Evolutionary conservation across 2,329 filamentous ascomycete species (phyloP), one percentile per base, ranked within the genome.

Genomic region (Fusarium ramigenum): DNA sequence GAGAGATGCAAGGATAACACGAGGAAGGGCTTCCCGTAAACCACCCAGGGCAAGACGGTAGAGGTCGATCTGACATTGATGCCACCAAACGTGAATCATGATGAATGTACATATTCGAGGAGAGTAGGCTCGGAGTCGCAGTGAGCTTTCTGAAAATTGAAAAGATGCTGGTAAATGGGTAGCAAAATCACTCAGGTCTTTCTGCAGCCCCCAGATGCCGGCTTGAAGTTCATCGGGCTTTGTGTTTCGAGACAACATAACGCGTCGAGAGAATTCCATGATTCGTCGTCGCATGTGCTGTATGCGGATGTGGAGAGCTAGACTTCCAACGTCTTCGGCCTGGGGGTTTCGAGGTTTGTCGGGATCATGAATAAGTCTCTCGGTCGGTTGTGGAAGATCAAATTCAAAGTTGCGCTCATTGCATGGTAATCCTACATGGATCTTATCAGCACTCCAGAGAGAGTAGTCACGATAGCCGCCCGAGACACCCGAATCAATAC

Each of bases 61-160:
- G 6, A 90, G 80, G 74, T 90, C 88, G 70, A 87, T 87, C 72
- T 89, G 85, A 64, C 88, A 90, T 69, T 89, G 88, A 34, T 87
- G 83, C 87, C 87, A 89, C 87, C 86, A 88, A 14, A 90, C 82
- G 70, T 90, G 88, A 15, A 89, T 89, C 87, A 89, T 89, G 74
- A 89, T 82, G 66, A 88, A 90, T 46, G 88, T 87, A 67, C 87
- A 88, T 9, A 90, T 83, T 7, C 88, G 83, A 5, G 87, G 86
- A 2, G 88, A 90, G 73, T 89, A 90, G 6, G 87, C 86, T 10
- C 88, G 85, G 30, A 90, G 80, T 19, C 87, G 84, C 8, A 89
- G 80, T 36, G 89, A 89, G 69, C 83, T 86, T 68, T 89, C 87
- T 16, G 87, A 89, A 78, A 88, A 90, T 52, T 87, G 86, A 72